These are phyloP conservation scores for Fragaria nilgerrensis DNA, from an alignment of 306 rosid species.

Conservation along the genomic window DNA sequence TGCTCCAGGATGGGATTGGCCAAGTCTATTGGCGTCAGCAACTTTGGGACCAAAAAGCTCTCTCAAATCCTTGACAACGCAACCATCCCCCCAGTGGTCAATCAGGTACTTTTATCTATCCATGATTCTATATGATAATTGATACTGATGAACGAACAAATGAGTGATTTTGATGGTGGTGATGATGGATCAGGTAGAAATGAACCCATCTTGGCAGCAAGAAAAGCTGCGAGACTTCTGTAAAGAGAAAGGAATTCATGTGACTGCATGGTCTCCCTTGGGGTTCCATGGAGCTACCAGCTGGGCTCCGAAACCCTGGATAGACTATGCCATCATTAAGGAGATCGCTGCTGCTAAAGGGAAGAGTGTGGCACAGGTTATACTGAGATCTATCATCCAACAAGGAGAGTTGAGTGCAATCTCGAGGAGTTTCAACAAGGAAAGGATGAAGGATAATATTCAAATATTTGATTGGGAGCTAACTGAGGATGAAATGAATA, in stretches of 20 bases:
- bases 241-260: constrained; percentile 2
- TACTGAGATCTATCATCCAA: constrained; percentile 12
- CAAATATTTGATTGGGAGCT: constrained; percentile 57
- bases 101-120: not conserved
- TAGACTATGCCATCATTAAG: not conserved
- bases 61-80: not conserved
- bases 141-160: not conserved
- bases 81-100: not conserved
- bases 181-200: constrained; percentile 4
- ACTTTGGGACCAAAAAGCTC: constrained; percentile 8
- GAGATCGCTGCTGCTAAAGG: constrained; percentile 4
- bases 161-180: not conserved
- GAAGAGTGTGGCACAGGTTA: not conserved
- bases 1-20: constrained; percentile 9
- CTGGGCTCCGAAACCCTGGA: not conserved
- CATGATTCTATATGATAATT: not conserved
- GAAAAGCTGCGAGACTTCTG: constrained; percentile 1
- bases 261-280: not conserved
- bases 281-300: not conserved
- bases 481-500: constrained; percentile 42
- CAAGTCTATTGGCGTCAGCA: constrained; percentile 13
- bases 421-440: constrained; percentile 50
- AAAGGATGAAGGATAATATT: constrained; percentile 52
- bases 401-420: constrained; percentile 43
- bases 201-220: constrained; percentile 8